Base-by-base conservation (phyloP, 1,284 basidiomycete species). In the Wallemia ichthyophaga region DNA sequence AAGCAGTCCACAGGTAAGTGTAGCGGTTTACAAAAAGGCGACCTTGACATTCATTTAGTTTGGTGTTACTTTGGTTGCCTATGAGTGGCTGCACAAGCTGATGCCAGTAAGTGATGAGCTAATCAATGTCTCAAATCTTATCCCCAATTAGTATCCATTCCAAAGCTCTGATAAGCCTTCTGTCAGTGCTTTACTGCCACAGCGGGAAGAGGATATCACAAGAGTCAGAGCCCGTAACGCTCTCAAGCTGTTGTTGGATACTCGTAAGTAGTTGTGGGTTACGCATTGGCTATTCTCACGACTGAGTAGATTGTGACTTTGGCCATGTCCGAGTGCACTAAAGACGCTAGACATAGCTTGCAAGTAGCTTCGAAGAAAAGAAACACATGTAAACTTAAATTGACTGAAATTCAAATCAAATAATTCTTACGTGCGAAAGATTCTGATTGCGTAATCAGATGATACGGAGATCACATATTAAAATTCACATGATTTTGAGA, bases 191-290 rank as follows among this genome's bases (percentile, higher is more conserved):
- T 61, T 83, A 80, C 21, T 62, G 66, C 15, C 63, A 66, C n/a
- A 75, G 77, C 56, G 77, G 61, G 78, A 77, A 59, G 84, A 87
- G 64, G 88, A 94, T 63, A 75, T 94, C 69, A 79, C 85, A 48
- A 80, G 82, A 66, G 77, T 92, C 60, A 79, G 89, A 61, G 89
- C 89, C 23, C 76, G 88, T 61, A 92, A 92, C 73, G 89, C 87
- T n/a, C 76, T 95, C 65, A 86, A 85, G 69, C 85, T 86, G 62
- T 69, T 86, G 62, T 71, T 86, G 66, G 83, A 86, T 25, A 56
- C 55, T 27, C 55, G 55, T 56, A 27, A 13, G 55, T 56, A 13
- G 19, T 24, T 15, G n/a, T 3, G 7, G 5, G n/a, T 48, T 48
- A 21, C n/a, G 37, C n/a, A 11, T 21, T 17, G n/a, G 9, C n/a